Base-by-base conservation (phyloP, 192 early-diverging fungal species). In the Mortierella claussenii region DNA sequence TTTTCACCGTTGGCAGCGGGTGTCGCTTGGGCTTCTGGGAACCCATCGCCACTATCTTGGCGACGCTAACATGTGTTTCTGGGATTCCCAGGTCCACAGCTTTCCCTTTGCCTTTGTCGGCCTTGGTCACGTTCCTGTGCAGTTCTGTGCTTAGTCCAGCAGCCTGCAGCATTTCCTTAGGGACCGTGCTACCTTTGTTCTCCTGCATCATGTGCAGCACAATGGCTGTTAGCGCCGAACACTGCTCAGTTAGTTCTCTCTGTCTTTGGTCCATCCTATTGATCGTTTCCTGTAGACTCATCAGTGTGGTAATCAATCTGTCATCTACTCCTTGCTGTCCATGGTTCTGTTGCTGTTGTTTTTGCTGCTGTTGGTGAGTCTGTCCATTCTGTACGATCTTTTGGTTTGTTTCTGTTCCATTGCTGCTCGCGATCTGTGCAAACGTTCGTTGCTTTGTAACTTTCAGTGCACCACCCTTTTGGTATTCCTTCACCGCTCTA, bases 401-500 rank as follows among this genome's bases (percentile, higher is more conserved):
- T 27, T 24, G 18, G 15, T 13, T 24, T 13, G 15, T 24, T 4
- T 12, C 23, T 7, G 21, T 4, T 21, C 23, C 23, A 4, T 27
- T 49, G 48, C 48, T 24, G 18, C 5, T 49, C 23, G 48, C 34
- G 3, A 56, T 56, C 18, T 56, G 15, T 40, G 54, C 32, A 40
- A 42, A 56, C 2, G 54, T 42, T 24, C 24, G 32, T 1, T 42
- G 6, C 20, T 6, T 23, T 24, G 36, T 37, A 9, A 56, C 36
- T 26, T 40, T 36, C 32, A 56, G 26, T 20, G 54, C 33, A 5
- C 36, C 36, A 21, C 54, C 54, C 36, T 56, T 56, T 42, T 56
- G 54, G 20, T 40, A 56, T 56, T 33, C 36, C 15, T 8, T 56
- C n/a, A 56, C 54, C 13, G 54, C 54, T 56, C 21, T 56, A 7